These are phyloP conservation scores for Camellia oleifera DNA, from an alignment of 179 eudicot genomes.

Conservation along the genomic window DNA sequence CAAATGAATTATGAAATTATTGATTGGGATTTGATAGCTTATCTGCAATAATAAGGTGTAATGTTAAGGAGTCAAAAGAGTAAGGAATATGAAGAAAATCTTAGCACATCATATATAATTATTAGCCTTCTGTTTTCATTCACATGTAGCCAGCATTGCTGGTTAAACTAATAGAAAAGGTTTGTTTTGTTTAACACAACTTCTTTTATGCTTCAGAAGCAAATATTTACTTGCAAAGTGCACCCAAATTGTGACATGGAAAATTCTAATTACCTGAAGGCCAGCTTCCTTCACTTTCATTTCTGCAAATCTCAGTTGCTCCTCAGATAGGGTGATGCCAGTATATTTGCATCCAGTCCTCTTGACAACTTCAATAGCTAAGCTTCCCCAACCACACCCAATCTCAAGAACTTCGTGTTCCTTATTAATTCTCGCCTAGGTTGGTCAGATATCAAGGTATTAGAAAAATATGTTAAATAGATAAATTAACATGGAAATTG, in stretches of 20 bases:
- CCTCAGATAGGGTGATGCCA: conserved; percentile 86
- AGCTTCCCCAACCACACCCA: conserved; percentile 97
- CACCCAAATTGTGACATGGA: background rate
- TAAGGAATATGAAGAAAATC: too few species aligned
- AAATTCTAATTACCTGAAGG: conserved; percentile 46
- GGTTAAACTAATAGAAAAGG: too few species aligned
- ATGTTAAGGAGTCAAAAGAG: too few species aligned
- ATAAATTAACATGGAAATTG: background rate
- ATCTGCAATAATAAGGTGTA: too few species aligned
- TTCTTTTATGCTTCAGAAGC: background rate
- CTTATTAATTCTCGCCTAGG: conserved; percentile 65
- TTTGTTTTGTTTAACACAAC: background rate
- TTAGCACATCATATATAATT: too few species aligned
- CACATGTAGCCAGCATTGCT: too few species aligned
- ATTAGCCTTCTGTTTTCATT: too few species aligned
- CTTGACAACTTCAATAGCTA: conserved; percentile 87
- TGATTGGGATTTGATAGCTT: too few species aligned
- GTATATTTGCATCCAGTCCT: conserved; percentile 91
- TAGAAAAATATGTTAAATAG: background rate
- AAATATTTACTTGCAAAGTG: background rate
- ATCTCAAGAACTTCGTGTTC: conserved; percentile 81
- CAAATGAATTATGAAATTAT: too few species aligned
- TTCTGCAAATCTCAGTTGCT: conserved; percentile 81
- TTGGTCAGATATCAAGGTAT: background rate
- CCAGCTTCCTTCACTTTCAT: conserved; percentile 81